These are phyloP conservation scores for Arctostaphylos glauca DNA, from an alignment of 148 eudicot genomes.

Conservation along the genomic window DNA sequence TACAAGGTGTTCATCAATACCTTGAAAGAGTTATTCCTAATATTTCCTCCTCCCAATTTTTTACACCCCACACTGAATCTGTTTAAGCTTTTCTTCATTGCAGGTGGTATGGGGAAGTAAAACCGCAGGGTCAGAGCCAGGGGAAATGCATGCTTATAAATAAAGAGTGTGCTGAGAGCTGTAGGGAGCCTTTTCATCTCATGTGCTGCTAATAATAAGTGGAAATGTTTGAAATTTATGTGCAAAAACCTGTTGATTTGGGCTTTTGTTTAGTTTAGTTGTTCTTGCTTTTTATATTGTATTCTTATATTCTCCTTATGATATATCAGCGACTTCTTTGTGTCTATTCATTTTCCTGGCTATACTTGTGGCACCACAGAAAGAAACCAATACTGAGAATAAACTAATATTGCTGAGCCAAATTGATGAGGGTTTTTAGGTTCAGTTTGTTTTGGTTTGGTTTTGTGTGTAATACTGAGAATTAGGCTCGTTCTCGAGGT, in stretches of 20 bases:
- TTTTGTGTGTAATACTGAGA: too few species aligned
- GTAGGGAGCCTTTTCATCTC: neutral
- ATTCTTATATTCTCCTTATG: neutral
- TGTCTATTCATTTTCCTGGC: neutral
- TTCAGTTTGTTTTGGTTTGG: too few species aligned
- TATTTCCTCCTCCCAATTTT: too few species aligned
- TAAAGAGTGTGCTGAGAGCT: slow-evolving; percentile 10
- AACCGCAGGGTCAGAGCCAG: neutral
- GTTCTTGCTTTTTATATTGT: neutral
- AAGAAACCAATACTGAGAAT: too few species aligned
- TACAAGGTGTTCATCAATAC: neutral
- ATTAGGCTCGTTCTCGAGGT: too few species aligned
- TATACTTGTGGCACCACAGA: neutral
- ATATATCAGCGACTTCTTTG: neutral
- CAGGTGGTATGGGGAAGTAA: slow-evolving; percentile 26
- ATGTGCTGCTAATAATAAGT: slow-evolving; percentile 5
- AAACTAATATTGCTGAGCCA: too few species aligned
- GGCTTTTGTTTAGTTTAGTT: slow-evolving; percentile 1
- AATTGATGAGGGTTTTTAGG: too few species aligned
- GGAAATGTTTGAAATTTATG: neutral
- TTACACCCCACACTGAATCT: neutral
- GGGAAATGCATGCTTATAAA: neutral
- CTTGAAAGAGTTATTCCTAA: neutral
- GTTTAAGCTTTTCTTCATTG: neutral
- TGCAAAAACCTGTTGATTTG: neutral